Base-by-base conservation (phyloP, 805 yeast genomes). In the Saccharomyces mikatae region DNA sequence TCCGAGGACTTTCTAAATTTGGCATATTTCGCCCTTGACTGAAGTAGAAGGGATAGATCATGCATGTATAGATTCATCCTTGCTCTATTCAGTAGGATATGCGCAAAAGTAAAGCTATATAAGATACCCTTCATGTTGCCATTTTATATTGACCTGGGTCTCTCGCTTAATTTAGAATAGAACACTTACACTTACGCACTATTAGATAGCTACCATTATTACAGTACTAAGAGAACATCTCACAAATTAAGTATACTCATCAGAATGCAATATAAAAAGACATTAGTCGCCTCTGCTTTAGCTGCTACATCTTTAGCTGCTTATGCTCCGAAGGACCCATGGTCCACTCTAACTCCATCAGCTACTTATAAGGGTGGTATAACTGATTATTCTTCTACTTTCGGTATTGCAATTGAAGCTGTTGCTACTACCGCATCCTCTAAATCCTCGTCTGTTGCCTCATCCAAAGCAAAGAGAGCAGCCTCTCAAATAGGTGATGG, bases 291-390 rank as follows among this genome's bases (percentile, higher is more conserved):
- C 52, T 62, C 77, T 52, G 72, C 80, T 60, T 65, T 81, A 46
- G 76, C 78, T 52, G 68, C 80, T n/a, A 56, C 75, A 17, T 75
- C 83, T 32, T 52, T 76, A 51, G 85, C 86, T 51, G 88, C 88
- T 55, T 79, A 79, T 61, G 80, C 82, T 60, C 87, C 86, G 58
- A 70, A 82, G 52, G 84, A 80, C 56, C 82, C 85, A 62, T 86
- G 87, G 87, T 71, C 86, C 52, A 82, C 89, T 52, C 76, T 86
- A 70, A 85, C 90, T 47, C 90, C 92, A 61, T 54, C 71, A 47
- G 80, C 79, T 46, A 68, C 80, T 44, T 77, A 76, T 59, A 61
- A 81, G 21, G 81, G 81, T 63, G 84, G 82, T 57, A 59, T 77
- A 51, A 80, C 87, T 50, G 82, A 81, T 62, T 79, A 80, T 74